These are phyloP conservation scores for Petunia axillaris DNA, from an alignment of 257 asterid genomes.

Conservation along the genomic window DNA sequence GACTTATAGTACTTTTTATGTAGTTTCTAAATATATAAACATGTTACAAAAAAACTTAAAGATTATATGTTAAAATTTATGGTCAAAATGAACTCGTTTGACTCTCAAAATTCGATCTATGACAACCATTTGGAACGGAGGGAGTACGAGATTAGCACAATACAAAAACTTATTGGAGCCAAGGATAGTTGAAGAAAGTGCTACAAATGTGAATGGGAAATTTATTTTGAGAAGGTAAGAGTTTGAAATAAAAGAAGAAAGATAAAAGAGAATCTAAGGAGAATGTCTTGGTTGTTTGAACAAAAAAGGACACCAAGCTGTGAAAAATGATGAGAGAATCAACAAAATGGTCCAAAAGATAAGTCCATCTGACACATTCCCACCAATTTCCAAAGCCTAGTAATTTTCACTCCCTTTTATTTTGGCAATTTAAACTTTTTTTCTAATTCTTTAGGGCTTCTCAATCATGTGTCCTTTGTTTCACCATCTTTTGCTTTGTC, in stretches of 20 bases:
- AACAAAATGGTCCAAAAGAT: constrained; percentile 17
- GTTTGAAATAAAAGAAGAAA: constrained; percentile 30
- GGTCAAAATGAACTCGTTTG: too few relatives aligned
- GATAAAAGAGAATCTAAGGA: constrained; percentile 33
- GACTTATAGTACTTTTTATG: too few relatives aligned
- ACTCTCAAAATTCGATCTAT: too few relatives aligned
- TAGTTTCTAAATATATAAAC: too few relatives aligned
- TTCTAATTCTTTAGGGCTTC: neutral
- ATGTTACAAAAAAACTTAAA: too few relatives aligned
- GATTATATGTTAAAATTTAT: too few relatives aligned
- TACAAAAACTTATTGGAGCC: neutral
- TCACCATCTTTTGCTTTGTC: constrained; percentile 46
- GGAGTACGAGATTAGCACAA: neutral
- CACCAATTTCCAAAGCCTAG: constrained; percentile 23
- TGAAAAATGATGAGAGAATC: constrained; percentile 18
- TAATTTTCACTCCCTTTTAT: neutral
- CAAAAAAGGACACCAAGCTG: neutral
- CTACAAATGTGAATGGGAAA: neutral
- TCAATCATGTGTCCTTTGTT: constrained; percentile 42
- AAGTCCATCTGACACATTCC: constrained; percentile 19
- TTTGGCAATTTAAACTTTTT: neutral
- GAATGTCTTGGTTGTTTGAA: constrained; percentile 45
- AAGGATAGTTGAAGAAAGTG: neutral
- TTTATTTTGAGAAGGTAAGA: neutral
- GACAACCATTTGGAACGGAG: too few relatives aligned